Evolutionary conservation across 352 stramenopile species (phyloP).

Genomic region (Pythium oligandrum): DNA sequence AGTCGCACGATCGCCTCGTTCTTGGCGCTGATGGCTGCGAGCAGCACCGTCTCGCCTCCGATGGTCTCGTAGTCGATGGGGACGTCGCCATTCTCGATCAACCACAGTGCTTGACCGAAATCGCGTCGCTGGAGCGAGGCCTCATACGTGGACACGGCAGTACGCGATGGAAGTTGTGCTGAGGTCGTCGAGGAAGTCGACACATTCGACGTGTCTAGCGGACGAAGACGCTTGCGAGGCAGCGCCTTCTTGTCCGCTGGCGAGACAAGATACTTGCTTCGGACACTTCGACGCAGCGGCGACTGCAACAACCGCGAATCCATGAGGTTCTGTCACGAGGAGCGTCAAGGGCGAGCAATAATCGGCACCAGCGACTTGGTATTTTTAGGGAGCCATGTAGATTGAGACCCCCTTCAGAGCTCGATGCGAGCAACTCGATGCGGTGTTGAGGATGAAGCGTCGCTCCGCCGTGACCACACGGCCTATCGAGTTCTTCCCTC

Average conservation of each 20-base stretch:
- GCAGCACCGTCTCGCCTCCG: slow-evolving; percentile 50
- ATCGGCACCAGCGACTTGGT: no score
- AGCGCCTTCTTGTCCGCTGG: no score
- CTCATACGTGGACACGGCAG: slow-evolving; percentile 34
- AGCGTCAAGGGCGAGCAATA: no score
- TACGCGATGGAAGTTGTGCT: not conserved
- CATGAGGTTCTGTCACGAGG: no score
- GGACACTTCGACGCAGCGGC: no score
- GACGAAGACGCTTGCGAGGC: slow-evolving; percentile 4
- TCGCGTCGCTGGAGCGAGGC: slow-evolving; percentile 51
- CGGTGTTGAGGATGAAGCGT: slow-evolving; percentile 35
- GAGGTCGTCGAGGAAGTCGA: no score
- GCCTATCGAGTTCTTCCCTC: slow-evolving; percentile 55
- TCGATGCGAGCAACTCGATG: no score
- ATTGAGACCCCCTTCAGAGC: no score
- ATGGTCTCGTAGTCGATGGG: slow-evolving; percentile 42
- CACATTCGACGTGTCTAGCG: no score
- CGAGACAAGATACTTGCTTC: no score
- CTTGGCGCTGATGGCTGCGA: slow-evolving; percentile 50
- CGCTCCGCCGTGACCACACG: slow-evolving; percentile 23
- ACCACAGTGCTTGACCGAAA: slow-evolving; percentile 58
- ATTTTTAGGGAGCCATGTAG: no score
- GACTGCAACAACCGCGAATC: no score
- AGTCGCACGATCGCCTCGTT: slow-evolving; percentile 31
- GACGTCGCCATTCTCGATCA: slow-evolving; percentile 59